Evolutionary conservation across 345 rosid genomes (phyloP).

Genomic region (Draba incana): DNA sequence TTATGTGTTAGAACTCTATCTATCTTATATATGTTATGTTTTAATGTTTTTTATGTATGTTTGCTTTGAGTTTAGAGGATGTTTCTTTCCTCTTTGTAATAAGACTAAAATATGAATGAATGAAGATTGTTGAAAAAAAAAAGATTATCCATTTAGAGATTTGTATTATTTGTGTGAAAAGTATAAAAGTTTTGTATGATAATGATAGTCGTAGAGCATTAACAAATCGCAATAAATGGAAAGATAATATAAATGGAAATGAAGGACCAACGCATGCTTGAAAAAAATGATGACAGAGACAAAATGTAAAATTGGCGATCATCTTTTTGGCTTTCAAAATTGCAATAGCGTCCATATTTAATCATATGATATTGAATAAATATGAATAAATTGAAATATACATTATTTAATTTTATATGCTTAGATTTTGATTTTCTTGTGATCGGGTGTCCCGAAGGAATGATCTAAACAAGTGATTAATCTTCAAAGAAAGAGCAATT

Average conservation of each 20-base stretch:
- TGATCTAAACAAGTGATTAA: too few relatives aligned
- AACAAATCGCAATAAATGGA: not conserved
- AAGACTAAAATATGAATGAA: too few relatives aligned
- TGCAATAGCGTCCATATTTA: constrained; percentile 16
- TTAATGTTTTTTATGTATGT: too few relatives aligned
- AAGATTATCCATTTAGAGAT: not conserved
- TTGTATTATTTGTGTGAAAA: constrained; percentile 1
- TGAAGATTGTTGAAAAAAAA: too few relatives aligned
- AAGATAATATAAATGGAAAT: not conserved
- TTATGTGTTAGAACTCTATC: too few relatives aligned
- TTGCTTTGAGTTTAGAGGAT: too few relatives aligned
- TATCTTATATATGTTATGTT: too few relatives aligned
- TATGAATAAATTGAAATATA: not conserved
- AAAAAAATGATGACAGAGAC: constrained; percentile 34
- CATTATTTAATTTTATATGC: not conserved
- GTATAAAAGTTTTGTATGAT: constrained; percentile 7
- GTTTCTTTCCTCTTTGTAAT: too few relatives aligned
- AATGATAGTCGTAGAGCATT: constrained; percentile 14
- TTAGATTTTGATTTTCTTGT: too few relatives aligned
- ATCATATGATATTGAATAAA: constrained; percentile 16
- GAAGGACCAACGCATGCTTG: constrained; percentile 42
- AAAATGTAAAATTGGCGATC: constrained; percentile 31
- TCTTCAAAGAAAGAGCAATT: too few relatives aligned
- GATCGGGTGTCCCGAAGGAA: too few relatives aligned
- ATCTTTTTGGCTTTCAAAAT: constrained; percentile 16